These are phyloP conservation scores for Sclerotinia nivalis DNA, from an alignment of 2,329 filamentous ascomycete species.

Conservation along the genomic window DNA sequence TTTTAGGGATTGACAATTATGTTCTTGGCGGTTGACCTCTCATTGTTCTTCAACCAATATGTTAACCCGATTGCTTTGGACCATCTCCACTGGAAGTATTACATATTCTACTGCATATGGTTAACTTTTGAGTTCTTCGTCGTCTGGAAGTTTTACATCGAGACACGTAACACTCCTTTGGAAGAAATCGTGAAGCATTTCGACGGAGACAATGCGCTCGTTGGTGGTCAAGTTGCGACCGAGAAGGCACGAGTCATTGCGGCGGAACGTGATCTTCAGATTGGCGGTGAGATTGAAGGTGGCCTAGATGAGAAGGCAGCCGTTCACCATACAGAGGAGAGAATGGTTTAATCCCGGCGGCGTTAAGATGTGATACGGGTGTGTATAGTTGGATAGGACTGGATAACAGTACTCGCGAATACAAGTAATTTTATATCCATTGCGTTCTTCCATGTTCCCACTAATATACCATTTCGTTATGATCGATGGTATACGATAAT, in stretches of 20 bases:
- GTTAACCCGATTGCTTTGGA: conserved; percentile 48
- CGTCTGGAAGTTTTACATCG: conserved; percentile 44
- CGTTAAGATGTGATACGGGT: background rate
- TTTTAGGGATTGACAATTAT: conserved; percentile 44
- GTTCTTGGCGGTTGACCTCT: conserved; percentile 48
- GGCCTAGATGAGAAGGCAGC: conserved; percentile 17
- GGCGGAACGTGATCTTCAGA: conserved; percentile 17
- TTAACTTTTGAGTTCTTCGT: conserved; percentile 35
- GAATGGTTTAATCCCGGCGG: conserved; percentile 3
- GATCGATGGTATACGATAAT: background rate
- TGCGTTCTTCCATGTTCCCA: background rate
- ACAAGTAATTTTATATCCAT: conserved; percentile 6
- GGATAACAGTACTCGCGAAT: background rate
- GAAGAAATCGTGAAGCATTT: conserved; percentile 50
- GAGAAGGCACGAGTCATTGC: conserved; percentile 24
- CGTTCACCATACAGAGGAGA: conserved; percentile 17
- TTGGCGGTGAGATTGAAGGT: conserved; percentile 11
- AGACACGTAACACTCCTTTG: conserved; percentile 47
- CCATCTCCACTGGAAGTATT: conserved; percentile 46
- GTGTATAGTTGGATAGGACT: background rate
- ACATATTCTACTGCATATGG: conserved; percentile 47
- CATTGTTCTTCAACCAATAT: conserved; percentile 49
- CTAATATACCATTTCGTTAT: background rate
- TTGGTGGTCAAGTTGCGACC: conserved; percentile 26
- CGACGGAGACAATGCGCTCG: conserved; percentile 46